phyloP scores from a whole-genome alignment of 148 eudicot species.

The Rheum nobile region DNA sequence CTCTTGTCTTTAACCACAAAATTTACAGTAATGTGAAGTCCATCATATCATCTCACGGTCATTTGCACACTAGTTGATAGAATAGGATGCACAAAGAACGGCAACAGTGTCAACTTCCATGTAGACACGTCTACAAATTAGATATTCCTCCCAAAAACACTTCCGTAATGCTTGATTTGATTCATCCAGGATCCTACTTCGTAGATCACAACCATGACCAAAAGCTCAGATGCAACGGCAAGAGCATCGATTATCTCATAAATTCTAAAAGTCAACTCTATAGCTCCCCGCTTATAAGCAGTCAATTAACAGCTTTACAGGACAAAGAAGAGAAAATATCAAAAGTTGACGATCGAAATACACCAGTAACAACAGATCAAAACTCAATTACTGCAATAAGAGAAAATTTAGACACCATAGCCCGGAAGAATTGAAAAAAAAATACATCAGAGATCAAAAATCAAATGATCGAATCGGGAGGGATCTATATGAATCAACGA shows the following conservation, averaged over 20 bases:
- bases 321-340: not conserved
- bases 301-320: not conserved
- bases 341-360: not conserved
- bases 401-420: not conserved
- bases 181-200: not conserved
- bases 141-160: not conserved
- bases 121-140: not conserved
- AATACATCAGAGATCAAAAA: conserved; percentile 8
- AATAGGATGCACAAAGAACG: not conserved
- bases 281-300: not conserved
- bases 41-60: not conserved
- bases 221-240: not conserved
- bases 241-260: not conserved
- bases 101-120: not conserved
- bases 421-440: conserved; percentile 6
- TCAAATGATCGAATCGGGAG: not conserved
- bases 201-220: not conserved
- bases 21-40: not conserved
- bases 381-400: not conserved
- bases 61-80: not conserved
- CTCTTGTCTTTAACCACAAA: not conserved
- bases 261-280: conserved; percentile 5
- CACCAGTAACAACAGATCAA: not conserved
- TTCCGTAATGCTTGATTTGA: no score
- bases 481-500: not conserved